phyloP scores from a whole-genome alignment of 2,329 filamentous ascomycete species.

The Penicillium italicum region DNA sequence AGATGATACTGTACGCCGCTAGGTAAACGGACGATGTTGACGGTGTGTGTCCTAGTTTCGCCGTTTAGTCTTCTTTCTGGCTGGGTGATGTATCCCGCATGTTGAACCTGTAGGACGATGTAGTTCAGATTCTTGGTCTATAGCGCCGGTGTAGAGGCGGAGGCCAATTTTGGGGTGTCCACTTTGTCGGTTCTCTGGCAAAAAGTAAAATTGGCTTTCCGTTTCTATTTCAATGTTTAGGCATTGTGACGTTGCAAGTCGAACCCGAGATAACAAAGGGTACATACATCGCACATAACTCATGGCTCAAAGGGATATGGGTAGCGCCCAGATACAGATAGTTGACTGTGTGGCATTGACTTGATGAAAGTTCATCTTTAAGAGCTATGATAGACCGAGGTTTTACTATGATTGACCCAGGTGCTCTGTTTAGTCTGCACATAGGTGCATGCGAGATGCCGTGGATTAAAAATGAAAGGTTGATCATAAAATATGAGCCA shows the following conservation, averaged over 20 bases:
- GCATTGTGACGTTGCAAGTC: too few relatives aligned
- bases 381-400: not conserved
- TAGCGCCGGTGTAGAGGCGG: slow-evolving; percentile 29
- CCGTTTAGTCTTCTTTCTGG: slow-evolving; percentile 7
- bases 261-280: too few relatives aligned
- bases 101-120: slow-evolving; percentile 28
- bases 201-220: too few relatives aligned
- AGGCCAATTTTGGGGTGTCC: not conserved
- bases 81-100: slow-evolving; percentile 16
- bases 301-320: not conserved
- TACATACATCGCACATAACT: not conserved
- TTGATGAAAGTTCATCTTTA: not conserved
- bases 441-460: not conserved
- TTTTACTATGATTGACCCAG: not conserved
- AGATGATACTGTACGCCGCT: slow-evolving; percentile 48
- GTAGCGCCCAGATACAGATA: not conserved
- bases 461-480: not conserved
- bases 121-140: slow-evolving; percentile 33
- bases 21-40: slow-evolving; percentile 54
- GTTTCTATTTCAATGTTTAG: too few relatives aligned
- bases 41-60: slow-evolving; percentile 50
- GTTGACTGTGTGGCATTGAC: not conserved
- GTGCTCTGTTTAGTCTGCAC: not conserved
- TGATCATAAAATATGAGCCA: not conserved
- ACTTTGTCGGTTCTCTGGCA: not conserved